Evolutionary conservation across 257 asterid genomes (phyloP).

Genomic region (Thymus mandschuricus): DNA sequence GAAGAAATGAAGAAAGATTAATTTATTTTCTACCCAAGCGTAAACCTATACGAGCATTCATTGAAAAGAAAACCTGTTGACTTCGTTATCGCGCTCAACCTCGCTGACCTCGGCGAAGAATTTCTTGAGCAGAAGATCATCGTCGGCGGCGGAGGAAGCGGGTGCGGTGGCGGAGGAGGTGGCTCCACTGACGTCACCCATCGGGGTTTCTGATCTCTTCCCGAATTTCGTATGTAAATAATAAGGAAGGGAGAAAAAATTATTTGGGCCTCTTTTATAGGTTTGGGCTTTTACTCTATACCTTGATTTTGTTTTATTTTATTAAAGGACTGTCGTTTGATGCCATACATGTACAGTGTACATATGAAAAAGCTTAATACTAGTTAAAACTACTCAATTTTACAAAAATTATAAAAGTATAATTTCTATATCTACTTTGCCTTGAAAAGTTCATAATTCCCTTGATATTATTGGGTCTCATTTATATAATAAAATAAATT

Average conservation of each 20-base stretch:
- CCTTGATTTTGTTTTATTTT: too few relatives aligned
- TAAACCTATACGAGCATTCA: slow-evolving; percentile 26
- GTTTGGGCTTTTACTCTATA: background rate
- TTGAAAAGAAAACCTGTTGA: slow-evolving; percentile 54
- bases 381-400: too few relatives aligned
- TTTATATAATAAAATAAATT: too few relatives aligned
- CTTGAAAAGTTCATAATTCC: too few relatives aligned
- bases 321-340: too few relatives aligned
- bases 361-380: too few relatives aligned
- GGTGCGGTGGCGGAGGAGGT: slow-evolving; percentile 40
- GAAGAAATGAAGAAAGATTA: background rate
- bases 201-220: slow-evolving; percentile 34
- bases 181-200: slow-evolving; percentile 68
- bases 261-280: background rate
- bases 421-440: too few relatives aligned
- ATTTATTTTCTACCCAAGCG: slow-evolving; percentile 7
- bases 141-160: slow-evolving; percentile 43
- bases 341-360: too few relatives aligned
- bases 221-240: background rate
- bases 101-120: slow-evolving; percentile 96
- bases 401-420: too few relatives aligned
- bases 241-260: too few relatives aligned
- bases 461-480: too few relatives aligned
- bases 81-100: slow-evolving; percentile 98
- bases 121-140: slow-evolving; percentile 79